These are phyloP conservation scores for Pichia eremophila DNA, from an alignment of 805 yeast genomes.

Conservation along the genomic window DNA sequence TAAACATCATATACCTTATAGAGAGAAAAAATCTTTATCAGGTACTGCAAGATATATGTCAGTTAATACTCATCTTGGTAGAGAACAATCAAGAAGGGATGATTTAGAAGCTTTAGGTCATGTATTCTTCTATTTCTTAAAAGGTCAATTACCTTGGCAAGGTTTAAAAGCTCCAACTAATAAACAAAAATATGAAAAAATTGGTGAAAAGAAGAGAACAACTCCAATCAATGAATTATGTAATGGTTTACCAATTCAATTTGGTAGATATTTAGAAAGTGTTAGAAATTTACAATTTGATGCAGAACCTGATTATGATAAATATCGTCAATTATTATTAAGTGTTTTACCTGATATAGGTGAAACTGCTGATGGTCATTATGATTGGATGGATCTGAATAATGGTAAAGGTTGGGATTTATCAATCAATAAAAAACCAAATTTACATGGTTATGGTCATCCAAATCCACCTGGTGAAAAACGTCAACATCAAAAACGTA, in stretches of 20 bases:
- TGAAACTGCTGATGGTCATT: conserved; percentile 74
- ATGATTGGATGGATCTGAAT: conserved; percentile 96
- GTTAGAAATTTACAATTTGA: conserved; percentile 88
- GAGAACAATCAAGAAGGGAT: conserved; percentile 94
- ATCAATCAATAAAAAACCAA: conserved; percentile 80
- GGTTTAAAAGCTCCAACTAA: conserved; percentile 97
- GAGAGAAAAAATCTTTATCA: conserved; percentile 90
- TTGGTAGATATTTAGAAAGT: conserved; percentile 81
- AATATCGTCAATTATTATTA: conserved; percentile 67
- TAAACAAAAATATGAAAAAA: conserved; percentile 94
- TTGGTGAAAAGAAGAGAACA: conserved; percentile 90
- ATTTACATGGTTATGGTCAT: conserved; percentile 92
- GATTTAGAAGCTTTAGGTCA: conserved; percentile 95
- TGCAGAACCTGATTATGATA: conserved; percentile 90
- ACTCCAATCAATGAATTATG: conserved; percentile 82
- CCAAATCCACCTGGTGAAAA: conserved; percentile 71
- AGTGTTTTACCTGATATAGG: conserved; percentile 67
- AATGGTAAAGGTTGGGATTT: conserved; percentile 96
- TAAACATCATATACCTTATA: conserved; percentile 89
- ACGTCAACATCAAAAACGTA: conserved; percentile 34
- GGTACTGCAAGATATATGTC: conserved; percentile 99
- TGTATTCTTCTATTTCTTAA: conserved; percentile 87
- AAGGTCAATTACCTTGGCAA: conserved; percentile 98
- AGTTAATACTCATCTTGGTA: conserved; percentile 92
- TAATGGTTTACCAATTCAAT: conserved; percentile 83